Evolutionary conservation across 2,329 filamentous ascomycete species (phyloP), one percentile per base, ranked within the genome.

Genomic region (Ophiocordyceps camponoti-leonardi): DNA sequence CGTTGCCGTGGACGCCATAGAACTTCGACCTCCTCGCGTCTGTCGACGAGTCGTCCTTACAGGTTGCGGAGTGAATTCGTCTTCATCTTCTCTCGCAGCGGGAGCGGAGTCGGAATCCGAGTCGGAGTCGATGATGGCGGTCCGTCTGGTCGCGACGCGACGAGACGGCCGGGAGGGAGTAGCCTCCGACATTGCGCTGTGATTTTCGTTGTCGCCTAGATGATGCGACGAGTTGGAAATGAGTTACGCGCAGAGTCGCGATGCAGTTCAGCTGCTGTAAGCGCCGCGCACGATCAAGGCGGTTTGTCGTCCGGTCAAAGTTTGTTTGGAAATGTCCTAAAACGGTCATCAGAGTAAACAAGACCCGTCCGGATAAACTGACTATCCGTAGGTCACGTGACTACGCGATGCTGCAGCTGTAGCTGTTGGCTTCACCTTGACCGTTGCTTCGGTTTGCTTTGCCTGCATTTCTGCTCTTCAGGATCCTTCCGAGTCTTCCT

Each of bases 41-140:
- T 73, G 69, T 49, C 79, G 73, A 51, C 73, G 69, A 30, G 72
- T 66, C 48, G 69, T 75, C 42, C 67, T 69, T 48, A 73, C 68
- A 1, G 81, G 74, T 43, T 81, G 82, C 2, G 86, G 86, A 41
- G 82, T 83, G 56, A 87, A 92, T 44, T 94, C 85, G 44, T 88
- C 82, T 51, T 84, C 83, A 44, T 67, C 71, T 4, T 82, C 75
- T 26, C 81, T 73, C 16, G 75, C 69, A 20, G 43, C 23, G 40
- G 59, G 66, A 44, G 75, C 71, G 55, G 75, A 69, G 50, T 83
- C 77, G 47, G 86, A 83, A 48, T 93, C 86, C 7, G 43, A 44
- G 40, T 90, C 86, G 10, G 80, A 86, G 52, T 93, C 86, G 48
- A 88, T 67, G 43, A 93, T 72, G 44, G 82, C 76, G 54, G 79